Conservation (phyloP, 23 red algal species). For the Gracilaria gracilis region DNA sequence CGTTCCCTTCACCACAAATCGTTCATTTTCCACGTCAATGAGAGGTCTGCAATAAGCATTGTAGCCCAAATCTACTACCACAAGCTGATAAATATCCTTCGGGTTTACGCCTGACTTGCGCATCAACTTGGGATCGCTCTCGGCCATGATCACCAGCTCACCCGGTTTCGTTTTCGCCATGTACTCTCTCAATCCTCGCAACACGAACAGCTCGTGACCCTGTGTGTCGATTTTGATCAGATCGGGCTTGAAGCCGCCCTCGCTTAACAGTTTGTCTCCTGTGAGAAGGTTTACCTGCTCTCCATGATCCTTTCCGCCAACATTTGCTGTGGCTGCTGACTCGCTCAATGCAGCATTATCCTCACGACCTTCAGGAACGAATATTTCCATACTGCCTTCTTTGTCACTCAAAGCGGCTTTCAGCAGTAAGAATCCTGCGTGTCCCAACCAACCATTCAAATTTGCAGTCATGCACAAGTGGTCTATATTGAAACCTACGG, state of each 20-base stretch:
- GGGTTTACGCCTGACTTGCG: slow-evolving; percentile 36
- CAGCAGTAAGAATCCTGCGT: slow-evolving; percentile 49
- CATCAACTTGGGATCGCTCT: slow-evolving; percentile 66
- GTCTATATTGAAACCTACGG: slow-evolving; percentile 49
- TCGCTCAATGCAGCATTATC: slow-evolving; percentile 51
- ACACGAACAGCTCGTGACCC: slow-evolving; percentile 53
- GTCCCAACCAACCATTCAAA: slow-evolving; percentile 61
- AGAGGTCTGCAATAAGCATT: slow-evolving; percentile 30
- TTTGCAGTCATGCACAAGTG: slow-evolving; percentile 60
- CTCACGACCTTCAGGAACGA: slow-evolving; percentile 40
- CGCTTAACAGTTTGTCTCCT: slow-evolving; percentile 36
- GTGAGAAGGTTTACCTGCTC: slow-evolving; percentile 23
- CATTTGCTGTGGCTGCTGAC: slow-evolving; percentile 19
- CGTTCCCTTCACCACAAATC: slow-evolving; percentile 24
- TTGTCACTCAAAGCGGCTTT: slow-evolving; percentile 47
- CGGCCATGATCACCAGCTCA: slow-evolving; percentile 40
- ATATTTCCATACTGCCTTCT: slow-evolving; percentile 36
- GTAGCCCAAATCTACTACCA: slow-evolving; percentile 53
- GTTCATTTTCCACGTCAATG: slow-evolving; percentile 44
- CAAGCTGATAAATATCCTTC: slow-evolving; percentile 54
- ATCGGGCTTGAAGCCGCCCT: slow-evolving; percentile 55
- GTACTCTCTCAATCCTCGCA: slow-evolving; percentile 40
- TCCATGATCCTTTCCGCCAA: slow-evolving; percentile 26
- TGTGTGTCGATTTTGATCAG: slow-evolving; percentile 63
- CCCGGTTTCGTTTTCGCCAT: slow-evolving; percentile 9